Percentiles rank a stretch among this genome's conserved stretches.
Conservation (phyloP, 164 flowering plant genomes). For the Chimonanthus praecox region DNA sequence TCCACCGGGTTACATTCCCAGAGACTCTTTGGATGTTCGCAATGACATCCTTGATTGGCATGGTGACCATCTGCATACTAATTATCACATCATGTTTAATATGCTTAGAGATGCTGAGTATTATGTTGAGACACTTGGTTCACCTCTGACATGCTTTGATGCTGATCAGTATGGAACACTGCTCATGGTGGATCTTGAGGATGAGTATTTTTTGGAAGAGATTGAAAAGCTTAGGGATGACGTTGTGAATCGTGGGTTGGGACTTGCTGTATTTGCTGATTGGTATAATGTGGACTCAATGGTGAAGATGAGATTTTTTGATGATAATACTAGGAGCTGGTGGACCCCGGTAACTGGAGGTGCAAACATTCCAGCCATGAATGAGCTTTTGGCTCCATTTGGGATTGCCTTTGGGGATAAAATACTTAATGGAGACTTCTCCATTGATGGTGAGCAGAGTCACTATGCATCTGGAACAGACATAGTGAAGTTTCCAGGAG, state of each 20-base stretch:
- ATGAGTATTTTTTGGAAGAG: slow-evolving; percentile 87
- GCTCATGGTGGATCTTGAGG: slow-evolving; percentile 94
- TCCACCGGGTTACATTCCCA: slow-evolving; percentile 97
- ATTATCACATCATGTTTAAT: slow-evolving; percentile 91
- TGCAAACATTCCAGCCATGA: slow-evolving; percentile 91
- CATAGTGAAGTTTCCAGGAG: slow-evolving; percentile 76
- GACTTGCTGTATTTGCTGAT: slow-evolving; percentile 88
- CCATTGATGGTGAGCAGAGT: slow-evolving; percentile 82
- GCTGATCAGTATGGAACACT: slow-evolving; percentile 96
- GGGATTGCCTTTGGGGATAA: slow-evolving; percentile 98
- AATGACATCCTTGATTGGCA: slow-evolving; percentile 99
- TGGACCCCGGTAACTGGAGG: slow-evolving; percentile 99
- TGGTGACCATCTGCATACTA: slow-evolving; percentile 97
- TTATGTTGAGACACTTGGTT: slow-evolving; percentile 90
- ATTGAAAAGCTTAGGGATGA: slow-evolving; percentile 80
- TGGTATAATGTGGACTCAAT: slow-evolving; percentile 99
- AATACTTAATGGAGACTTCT: slow-evolving; percentile 91
- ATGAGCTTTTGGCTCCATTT: slow-evolving; percentile 91
- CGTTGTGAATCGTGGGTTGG: slow-evolving; percentile 68
- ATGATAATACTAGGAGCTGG: slow-evolving; percentile 98
- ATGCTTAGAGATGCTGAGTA: slow-evolving; percentile 92
- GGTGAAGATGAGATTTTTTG: slow-evolving; percentile 98
- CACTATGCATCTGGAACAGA: slow-evolving; percentile 98
- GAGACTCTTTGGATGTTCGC: slow-evolving; percentile 98
- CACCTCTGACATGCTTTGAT: slow-evolving; percentile 99